Base-by-base conservation (phyloP, 2,329 filamentous ascomycete species). In the Arthrobotrys iridis region DNA sequence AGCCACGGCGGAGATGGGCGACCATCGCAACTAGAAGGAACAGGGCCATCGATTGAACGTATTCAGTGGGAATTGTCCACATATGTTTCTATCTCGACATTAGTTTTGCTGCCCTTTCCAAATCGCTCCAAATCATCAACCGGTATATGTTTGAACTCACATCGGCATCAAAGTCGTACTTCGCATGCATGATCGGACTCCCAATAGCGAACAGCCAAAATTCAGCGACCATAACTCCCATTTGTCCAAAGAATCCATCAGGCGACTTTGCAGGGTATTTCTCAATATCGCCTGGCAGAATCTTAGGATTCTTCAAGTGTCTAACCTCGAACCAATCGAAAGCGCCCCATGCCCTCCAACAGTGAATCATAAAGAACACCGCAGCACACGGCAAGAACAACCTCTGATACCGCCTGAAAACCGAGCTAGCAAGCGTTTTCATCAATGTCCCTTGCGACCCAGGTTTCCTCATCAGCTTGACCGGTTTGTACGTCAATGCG, bases 11-110 rank as follows among this genome's bases (percentile, higher is more conserved):
- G 37, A 83, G 83, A 30, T 87, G 79, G 24, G 85, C 82, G 4
- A 85, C 85, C 7, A 85, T 83, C 18, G 83, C 87, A 2, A 88
- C 72, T 20, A 88, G 80, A 5, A 88, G 80, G 80, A 88, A 89
- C 7, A 89, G 83, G 70, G 86, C 83, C 79, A 89, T 84, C 1
- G 86, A 88, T 79, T 85, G 86, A 72, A 85, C 83, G 78, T 87
- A 88, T 79, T 89, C 87, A 50, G 88, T 84, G 1, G 87, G 87
- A 45, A 89, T 88, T 3, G 88, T 89, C 87, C 87, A 89, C 22
- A 89, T 81, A 76, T 89, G 87, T 24, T 86, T 83, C 78, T 88
- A 86, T 78, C 88, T 87, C 20, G 80, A 83, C 5, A 28, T 68
- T 35, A 68, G 52, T 33, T 15, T 33, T 15, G 26, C 13, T 6